Percentiles rank a stretch among this genome's conserved stretches.
Conservation (phyloP, 257 asterid genomes). For the Solanum bulbocastanum region DNA sequence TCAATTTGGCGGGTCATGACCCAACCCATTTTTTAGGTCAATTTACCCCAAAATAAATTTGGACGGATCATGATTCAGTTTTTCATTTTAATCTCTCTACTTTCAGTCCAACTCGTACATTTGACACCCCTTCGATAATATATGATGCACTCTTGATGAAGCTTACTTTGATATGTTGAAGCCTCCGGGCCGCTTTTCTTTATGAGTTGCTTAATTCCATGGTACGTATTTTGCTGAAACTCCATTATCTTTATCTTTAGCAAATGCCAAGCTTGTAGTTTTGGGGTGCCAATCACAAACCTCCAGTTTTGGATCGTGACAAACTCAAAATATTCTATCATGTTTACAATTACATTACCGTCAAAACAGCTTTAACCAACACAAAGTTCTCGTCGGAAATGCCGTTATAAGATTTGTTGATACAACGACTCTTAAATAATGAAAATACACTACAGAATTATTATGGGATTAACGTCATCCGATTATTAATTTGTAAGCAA, state of each 20-base stretch:
- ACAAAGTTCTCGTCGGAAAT: not conserved
- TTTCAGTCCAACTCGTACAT: too few relatives aligned
- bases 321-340: not conserved
- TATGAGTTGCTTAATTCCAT: not conserved
- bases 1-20: not conserved
- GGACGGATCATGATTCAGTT: not conserved
- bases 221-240: not conserved
- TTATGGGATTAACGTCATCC: not conserved
- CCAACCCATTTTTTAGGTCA: not conserved
- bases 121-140: not conserved
- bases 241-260: not conserved
- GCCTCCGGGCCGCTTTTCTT: not conserved
- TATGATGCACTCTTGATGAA: not conserved
- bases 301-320: not conserved
- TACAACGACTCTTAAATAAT: not conserved
- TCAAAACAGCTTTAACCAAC: not conserved
- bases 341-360: not conserved
- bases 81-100: not conserved
- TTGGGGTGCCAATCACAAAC: not conserved
- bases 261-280: not conserved
- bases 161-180: not conserved
- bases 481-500: not conserved
- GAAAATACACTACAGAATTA: not conserved
- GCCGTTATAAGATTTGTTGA: not conserved
- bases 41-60: not conserved